Percentiles rank a stretch among this genome's conserved stretches.
Evolutionary conservation across 2,329 filamentous ascomycete species (phyloP).

Genomic region (Colletotrichum cuscutae): DNA sequence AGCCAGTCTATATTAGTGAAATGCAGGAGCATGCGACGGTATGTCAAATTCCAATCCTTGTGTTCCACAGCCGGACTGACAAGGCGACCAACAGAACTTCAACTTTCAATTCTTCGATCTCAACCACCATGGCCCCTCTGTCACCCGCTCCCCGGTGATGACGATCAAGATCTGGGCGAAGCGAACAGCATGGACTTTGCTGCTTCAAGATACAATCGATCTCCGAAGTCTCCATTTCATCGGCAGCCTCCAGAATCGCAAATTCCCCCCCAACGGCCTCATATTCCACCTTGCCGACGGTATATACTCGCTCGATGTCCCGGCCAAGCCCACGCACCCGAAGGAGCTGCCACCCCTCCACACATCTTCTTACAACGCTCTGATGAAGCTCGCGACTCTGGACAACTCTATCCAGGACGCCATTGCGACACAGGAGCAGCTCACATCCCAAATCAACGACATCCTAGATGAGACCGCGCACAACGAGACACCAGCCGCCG

Average conservation of each 20-base stretch:
- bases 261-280: slow-evolving; percentile 83
- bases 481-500: slow-evolving; percentile 57
- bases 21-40: slow-evolving; percentile 79
- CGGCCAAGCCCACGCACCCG: slow-evolving; percentile 58
- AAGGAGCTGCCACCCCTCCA: slow-evolving; percentile 62
- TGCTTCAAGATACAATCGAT: slow-evolving; percentile 79
- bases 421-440: slow-evolving; percentile 76
- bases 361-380: slow-evolving; percentile 85
- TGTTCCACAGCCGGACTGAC: not conserved
- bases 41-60: slow-evolving; percentile 30
- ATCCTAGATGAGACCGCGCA: slow-evolving; percentile 56
- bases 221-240: slow-evolving; percentile 82
- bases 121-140: slow-evolving; percentile 66
- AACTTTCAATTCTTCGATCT: slow-evolving; percentile 89
- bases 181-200: slow-evolving; percentile 66
- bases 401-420: slow-evolving; percentile 94
- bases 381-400: slow-evolving; percentile 89
- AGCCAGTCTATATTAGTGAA: slow-evolving; percentile 93
- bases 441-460: slow-evolving; percentile 82
- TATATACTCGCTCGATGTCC: slow-evolving; percentile 83
- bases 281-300: slow-evolving; percentile 89
- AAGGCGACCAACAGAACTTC: slow-evolving; percentile 71
- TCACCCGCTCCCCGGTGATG: slow-evolving; percentile 74
- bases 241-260: slow-evolving; percentile 75
- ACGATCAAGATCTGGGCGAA: slow-evolving; percentile 81